Base-by-base conservation (phyloP, 2,329 filamentous ascomycete species). In the Orbilia oligospora region DNA sequence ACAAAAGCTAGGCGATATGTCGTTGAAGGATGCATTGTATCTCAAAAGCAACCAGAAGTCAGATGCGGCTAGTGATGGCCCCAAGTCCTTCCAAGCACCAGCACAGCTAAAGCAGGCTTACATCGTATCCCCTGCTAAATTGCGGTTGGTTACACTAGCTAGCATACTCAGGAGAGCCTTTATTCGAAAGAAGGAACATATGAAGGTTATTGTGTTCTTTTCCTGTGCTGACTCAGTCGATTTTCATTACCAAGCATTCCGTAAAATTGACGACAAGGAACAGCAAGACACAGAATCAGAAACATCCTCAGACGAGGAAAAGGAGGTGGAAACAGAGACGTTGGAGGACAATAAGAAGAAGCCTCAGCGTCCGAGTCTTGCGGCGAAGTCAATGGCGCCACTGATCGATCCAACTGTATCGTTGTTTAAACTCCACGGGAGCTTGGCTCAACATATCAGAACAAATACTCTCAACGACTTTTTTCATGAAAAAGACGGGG, bases 201-300 rank as follows among this genome's bases (percentile, higher is more conserved):
- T 97, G 93, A 98, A 99, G 85, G 93, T 92, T 22, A 97, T 99
- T 78, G 88, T 99, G 41, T 99, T 99, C 85, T 92, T 99, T 61
- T 97, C 95, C 10, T 99, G 96, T 83, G 94, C 96, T 20, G 96
- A 99, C 84, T 96, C 93, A 0, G 96, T 98, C 76, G 94, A 99
- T 83, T 99, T 97, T 82, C 95, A 98, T 84, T 98, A 94, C 83
- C 92, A 97, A 78, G 86, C 97, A 2, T 89, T 99, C 72, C 91
- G 61, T 8, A 30, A 49, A 18, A 12, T 30, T 8, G 38, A 24
- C 18, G 36, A 27, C 33, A 27, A 56, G 14, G 65, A 58, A 14
- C 14, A 38, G n/a, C 18, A 63, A 87, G 5, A 85, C 85, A 18
- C 80, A 30, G 30, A 58, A 70, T 10, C 51, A 30, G 36, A 73